phyloP scores from a whole-genome alignment of 2,329 filamentous ascomycete genomes.

The Talaromyces sp. region DNA sequence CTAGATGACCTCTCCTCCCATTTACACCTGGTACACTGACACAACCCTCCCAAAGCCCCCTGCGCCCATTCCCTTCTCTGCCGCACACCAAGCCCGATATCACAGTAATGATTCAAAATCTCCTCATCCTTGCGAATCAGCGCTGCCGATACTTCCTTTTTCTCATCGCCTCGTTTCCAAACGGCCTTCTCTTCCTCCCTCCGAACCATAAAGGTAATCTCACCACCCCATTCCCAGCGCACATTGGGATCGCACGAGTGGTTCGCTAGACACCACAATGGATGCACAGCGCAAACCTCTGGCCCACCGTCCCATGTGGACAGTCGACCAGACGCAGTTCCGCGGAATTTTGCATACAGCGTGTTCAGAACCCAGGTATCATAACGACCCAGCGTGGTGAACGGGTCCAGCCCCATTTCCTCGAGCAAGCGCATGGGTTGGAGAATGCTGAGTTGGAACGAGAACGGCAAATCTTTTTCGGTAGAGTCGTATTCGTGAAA shows the following conservation, averaged over 20 bases:
- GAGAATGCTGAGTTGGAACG: constrained; percentile 56
- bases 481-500: constrained; percentile 38
- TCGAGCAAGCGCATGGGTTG: constrained; percentile 58
- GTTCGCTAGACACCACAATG: constrained; percentile 93
- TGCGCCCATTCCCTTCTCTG: constrained; percentile 83
- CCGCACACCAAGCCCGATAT: constrained; percentile 71
- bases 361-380: constrained; percentile 72
- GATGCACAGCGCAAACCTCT: constrained; percentile 89
- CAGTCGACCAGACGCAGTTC: constrained; percentile 82
- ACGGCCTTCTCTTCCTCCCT: constrained; percentile 29
- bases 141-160: constrained; percentile 46
- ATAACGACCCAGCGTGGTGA: constrained; percentile 38
- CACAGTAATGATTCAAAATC: constrained; percentile 91
- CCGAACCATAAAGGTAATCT: constrained; percentile 36
- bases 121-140: constrained; percentile 71
- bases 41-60: constrained; percentile 83
- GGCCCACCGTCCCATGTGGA: constrained; percentile 73
- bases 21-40: constrained; percentile 78
- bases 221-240: constrained; percentile 77
- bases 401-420: constrained; percentile 60
- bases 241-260: constrained; percentile 96
- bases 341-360: constrained; percentile 86
- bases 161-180: constrained; percentile 36
- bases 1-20: constrained; percentile 49
- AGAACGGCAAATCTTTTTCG: constrained; percentile 48